Evolutionary conservation across 2,329 filamentous ascomycete species (phyloP).

Genomic region (Beauveria sp.): DNA sequence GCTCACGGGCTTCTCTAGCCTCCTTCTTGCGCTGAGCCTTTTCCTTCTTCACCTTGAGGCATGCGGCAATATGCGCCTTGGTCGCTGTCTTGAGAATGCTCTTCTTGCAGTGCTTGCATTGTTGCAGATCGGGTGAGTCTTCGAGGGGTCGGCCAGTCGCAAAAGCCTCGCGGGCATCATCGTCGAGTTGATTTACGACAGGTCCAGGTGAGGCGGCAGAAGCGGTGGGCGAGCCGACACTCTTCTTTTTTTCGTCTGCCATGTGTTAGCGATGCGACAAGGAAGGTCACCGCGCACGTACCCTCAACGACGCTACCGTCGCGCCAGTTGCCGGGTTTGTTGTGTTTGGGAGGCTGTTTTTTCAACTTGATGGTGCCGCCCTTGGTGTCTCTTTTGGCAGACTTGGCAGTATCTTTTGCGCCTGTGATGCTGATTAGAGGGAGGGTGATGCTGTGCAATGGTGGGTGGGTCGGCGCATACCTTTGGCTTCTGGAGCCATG

Average conservation of each 20-base stretch:
- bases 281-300: conserved; percentile 26
- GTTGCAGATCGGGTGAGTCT: conserved; percentile 69
- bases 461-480: conserved; percentile 1
- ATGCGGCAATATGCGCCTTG: conserved; percentile 73
- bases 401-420: conserved; percentile 53
- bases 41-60: conserved; percentile 76
- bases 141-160: conserved; percentile 73
- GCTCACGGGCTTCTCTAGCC: conserved; percentile 61
- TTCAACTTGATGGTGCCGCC: conserved; percentile 54
- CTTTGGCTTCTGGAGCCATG: conserved; percentile 13
- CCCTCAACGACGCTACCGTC: conserved; percentile 58
- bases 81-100: conserved; percentile 69
- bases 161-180: conserved; percentile 70
- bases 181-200: conserved; percentile 62
- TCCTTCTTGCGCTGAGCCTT: conserved; percentile 73
- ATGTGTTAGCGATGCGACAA: neutral
- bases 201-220: conserved; percentile 44
- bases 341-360: conserved; percentile 53
- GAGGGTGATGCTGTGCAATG: neutral
- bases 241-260: conserved; percentile 48
- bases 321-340: conserved; percentile 63
- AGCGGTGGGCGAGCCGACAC: conserved; percentile 33
- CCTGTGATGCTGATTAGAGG: conserved; percentile 25
- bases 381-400: conserved; percentile 47
- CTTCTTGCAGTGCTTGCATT: conserved; percentile 94